Evolutionary conservation across 257 asterid species (phyloP), one percentile per base, ranked within the genome.

Genomic region (Solanum piurae): DNA sequence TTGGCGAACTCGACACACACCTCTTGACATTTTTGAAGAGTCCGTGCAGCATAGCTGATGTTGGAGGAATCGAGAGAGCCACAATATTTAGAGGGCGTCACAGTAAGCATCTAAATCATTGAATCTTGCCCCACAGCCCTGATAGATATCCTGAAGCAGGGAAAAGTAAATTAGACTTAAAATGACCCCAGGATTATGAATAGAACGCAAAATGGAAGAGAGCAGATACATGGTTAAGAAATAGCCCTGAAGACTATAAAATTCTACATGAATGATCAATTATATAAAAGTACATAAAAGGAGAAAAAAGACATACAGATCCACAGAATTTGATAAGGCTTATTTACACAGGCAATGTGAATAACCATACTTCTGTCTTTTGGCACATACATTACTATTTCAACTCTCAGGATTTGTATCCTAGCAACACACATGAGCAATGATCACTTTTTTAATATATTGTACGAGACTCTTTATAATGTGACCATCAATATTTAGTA

Each of bases 71-170:
- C 6, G 14, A 75, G 31, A 21, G 20, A 20, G 14, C 83, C 83
- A 88, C 13, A 40, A 69, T 64, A 46, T 91, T 87, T 87, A 79
- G 92, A 86, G 69, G 90, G 93, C 80, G 86, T 93, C 90, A 88
- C 91, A 91, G 88, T 86, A 92, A 94, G 93, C 96, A 94, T 92
- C 96, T 40, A 94, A 94, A 96, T 93, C 96, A 95, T 93, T 91
- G 98, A 90, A 95, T 88, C 93, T 92, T 95, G 93, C 98, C 95
- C 93, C 98, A 94, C 90, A 93, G 95, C 98, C 92, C 88, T 88
- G 89, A 95, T 85, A 89, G 93, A 89, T 87, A 89, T 93, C 98
- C 99, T 96, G 98, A 93, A 95, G 88, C n/a, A n/a, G n/a, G 94
- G 93, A 95, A 95, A 92, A 91, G 90, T 86, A 76, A 91, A 92